These are phyloP conservation scores for Alternaria longipes DNA, from an alignment of 2,329 filamentous ascomycete species.

Conservation along the genomic window DNA sequence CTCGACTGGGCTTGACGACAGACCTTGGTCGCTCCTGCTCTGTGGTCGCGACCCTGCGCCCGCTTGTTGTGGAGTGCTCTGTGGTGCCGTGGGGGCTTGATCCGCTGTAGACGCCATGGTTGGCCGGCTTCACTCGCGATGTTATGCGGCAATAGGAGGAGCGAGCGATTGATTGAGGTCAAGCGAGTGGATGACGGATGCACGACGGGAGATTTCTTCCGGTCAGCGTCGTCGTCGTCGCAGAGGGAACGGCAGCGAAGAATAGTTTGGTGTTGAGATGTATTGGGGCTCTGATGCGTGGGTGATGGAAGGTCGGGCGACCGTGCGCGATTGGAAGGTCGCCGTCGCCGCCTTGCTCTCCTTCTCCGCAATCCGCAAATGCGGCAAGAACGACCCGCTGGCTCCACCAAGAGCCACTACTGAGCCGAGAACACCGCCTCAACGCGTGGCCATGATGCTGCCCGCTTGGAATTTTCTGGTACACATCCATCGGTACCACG, in stretches of 20 bases:
- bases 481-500: background rate
- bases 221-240: slow-evolving; percentile 7
- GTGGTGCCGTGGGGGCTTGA: slow-evolving; percentile 37
- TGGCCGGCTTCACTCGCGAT: slow-evolving; percentile 30
- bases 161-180: slow-evolving; percentile 23
- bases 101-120: slow-evolving; percentile 46
- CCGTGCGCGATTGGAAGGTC: slow-evolving; percentile 32
- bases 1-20: slow-evolving; percentile 45
- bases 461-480: background rate
- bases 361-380: slow-evolving; percentile 35
- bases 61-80: slow-evolving; percentile 34
- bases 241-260: slow-evolving; percentile 9
- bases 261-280: slow-evolving; percentile 16
- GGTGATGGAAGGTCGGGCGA: slow-evolving; percentile 23
- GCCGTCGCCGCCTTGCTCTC: slow-evolving; percentile 30
- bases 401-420: slow-evolving; percentile 19
- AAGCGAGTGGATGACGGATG: slow-evolving; percentile 25
- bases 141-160: slow-evolving; percentile 25
- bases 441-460: background rate
- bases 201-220: background rate
- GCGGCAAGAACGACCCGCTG: slow-evolving; percentile 37
- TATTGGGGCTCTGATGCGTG: slow-evolving; percentile 9
- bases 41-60: slow-evolving; percentile 32
- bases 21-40: slow-evolving; percentile 29
- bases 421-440: slow-evolving; percentile 15